phyloP scores from a whole-genome alignment of 1,284 basidiomycete species.

The Cystobasidium slooffiae region DNA sequence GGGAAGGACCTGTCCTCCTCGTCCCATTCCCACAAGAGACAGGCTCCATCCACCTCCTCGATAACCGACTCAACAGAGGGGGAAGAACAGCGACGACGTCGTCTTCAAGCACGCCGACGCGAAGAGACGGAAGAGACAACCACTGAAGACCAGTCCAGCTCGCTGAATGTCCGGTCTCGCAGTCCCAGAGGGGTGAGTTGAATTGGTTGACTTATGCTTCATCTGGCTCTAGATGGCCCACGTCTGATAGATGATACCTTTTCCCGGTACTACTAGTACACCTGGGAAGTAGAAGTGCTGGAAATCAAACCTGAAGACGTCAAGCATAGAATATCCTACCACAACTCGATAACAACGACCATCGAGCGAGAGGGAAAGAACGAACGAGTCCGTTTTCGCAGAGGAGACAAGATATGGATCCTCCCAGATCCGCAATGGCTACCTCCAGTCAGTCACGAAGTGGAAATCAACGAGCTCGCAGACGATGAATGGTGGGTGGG shows the following conservation, averaged over 20 bases:
- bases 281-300: constrained; percentile 37
- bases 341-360: constrained; percentile 23
- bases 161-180: constrained; percentile 11
- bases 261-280: constrained; percentile 5
- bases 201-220: not conserved
- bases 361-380: constrained; percentile 43
- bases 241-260: not conserved
- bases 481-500: constrained; percentile 41
- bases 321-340: constrained; percentile 6
- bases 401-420: constrained; percentile 44
- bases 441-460: constrained; percentile 24
- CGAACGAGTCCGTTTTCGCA: constrained; percentile 28
- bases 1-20: not conserved
- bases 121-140: not conserved
- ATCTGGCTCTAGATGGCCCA: no score
- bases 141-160: constrained; percentile 3
- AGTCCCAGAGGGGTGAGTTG: constrained; percentile 25
- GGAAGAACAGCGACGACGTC: not conserved
- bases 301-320: constrained; percentile 33
- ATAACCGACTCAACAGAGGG: not conserved
- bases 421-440: constrained; percentile 36
- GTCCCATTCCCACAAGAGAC: not conserved
- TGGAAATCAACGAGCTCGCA: constrained; percentile 30
- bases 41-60: not conserved
- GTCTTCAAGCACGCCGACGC: not conserved